A percentile compares a stretch with the other conserved stretches of the same genome.
Conservation (phyloP, 2,329 filamentous ascomycete genomes). For the Cladosporium cucumerinum region DNA sequence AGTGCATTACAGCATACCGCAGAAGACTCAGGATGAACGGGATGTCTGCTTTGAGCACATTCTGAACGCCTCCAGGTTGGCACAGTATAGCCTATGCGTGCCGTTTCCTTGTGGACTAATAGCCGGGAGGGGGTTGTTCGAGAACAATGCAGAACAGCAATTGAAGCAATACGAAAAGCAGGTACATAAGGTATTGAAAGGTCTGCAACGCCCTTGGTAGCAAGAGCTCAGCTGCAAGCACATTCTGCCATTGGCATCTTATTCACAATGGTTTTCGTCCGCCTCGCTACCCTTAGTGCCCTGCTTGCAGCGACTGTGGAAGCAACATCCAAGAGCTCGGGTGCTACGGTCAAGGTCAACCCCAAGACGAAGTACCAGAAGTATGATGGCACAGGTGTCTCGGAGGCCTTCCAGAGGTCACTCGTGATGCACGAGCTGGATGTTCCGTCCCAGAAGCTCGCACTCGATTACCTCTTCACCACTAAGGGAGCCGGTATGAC, state of each 20-base stretch:
- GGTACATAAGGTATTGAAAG: not conserved
- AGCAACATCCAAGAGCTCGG: conserved; percentile 4
- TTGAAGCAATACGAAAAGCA: not conserved
- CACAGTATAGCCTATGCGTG: not conserved
- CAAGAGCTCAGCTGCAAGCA: not conserved
- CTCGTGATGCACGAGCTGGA: conserved; percentile 22
- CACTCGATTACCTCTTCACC: conserved; percentile 48
- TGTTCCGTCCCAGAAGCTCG: conserved; percentile 40
- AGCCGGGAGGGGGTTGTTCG: not conserved
- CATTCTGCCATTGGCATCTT: not conserved
- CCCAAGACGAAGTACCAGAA: conserved; percentile 26
- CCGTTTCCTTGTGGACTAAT: not conserved
- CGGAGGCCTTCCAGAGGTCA: conserved; percentile 44
- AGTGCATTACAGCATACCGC: not conserved
- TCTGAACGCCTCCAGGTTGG: not conserved
- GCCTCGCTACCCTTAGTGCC: conserved; percentile 1
- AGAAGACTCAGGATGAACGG: not conserved
- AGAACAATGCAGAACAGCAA: not conserved
- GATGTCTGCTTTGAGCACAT: not conserved
- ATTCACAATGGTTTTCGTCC: conserved; percentile 1
- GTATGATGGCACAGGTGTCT: conserved; percentile 51
- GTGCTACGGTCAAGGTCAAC: conserved; percentile 16
- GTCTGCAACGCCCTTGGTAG: not conserved
- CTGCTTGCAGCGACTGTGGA: conserved; percentile 8
- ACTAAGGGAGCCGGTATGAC: conserved; percentile 48